Conservation (phyloP, 306 rosid genomes). For the Medicago lupulina region DNA sequence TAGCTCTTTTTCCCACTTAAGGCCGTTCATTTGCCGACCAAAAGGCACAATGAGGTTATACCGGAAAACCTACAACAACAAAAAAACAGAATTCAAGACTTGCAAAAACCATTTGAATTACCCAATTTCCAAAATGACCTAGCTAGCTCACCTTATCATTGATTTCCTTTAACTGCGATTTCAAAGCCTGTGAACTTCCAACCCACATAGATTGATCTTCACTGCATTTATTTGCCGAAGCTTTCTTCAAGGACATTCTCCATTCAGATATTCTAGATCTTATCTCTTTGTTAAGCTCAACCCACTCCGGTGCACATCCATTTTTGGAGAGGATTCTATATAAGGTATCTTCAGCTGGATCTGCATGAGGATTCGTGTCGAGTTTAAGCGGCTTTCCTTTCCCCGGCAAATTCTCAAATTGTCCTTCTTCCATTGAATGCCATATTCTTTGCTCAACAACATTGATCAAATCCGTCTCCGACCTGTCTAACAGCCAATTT, state of each 20-base stretch:
- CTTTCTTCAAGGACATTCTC: slow-evolving; percentile 65
- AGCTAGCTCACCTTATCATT: slow-evolving; percentile 67
- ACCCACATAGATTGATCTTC: slow-evolving; percentile 63
- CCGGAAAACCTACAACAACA: slow-evolving; percentile 68
- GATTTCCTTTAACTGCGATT: slow-evolving; percentile 61
- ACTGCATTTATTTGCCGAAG: slow-evolving; percentile 59
- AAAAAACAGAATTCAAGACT: slow-evolving; percentile 3
- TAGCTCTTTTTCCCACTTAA: slow-evolving; percentile 90
- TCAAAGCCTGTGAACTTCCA: slow-evolving; percentile 61
- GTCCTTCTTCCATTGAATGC: slow-evolving; percentile 97
- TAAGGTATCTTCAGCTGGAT: slow-evolving; percentile 90
- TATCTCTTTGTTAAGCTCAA: slow-evolving; percentile 92
- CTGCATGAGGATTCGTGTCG: slow-evolving; percentile 80
- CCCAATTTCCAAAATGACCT: slow-evolving; percentile 12
- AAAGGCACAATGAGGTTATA: slow-evolving; percentile 88
- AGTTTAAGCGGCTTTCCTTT: slow-evolving; percentile 88
- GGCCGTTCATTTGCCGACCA: slow-evolving; percentile 85
- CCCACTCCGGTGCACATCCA: slow-evolving; percentile 90
- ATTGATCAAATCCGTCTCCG: slow-evolving; percentile 83
- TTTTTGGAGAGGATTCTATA: slow-evolving; percentile 77
- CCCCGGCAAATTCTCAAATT: slow-evolving; percentile 87
- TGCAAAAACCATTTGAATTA: slow-evolving; percentile 26
- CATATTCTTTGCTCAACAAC: slow-evolving; percentile 94
- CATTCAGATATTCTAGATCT: slow-evolving; percentile 62
- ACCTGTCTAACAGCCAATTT: slow-evolving; percentile 55